Evolutionary conservation across 176 grass and related monocot genomes (phyloP), one percentile per base, ranked within the genome.

Genomic region (Metroxylon sagu): DNA sequence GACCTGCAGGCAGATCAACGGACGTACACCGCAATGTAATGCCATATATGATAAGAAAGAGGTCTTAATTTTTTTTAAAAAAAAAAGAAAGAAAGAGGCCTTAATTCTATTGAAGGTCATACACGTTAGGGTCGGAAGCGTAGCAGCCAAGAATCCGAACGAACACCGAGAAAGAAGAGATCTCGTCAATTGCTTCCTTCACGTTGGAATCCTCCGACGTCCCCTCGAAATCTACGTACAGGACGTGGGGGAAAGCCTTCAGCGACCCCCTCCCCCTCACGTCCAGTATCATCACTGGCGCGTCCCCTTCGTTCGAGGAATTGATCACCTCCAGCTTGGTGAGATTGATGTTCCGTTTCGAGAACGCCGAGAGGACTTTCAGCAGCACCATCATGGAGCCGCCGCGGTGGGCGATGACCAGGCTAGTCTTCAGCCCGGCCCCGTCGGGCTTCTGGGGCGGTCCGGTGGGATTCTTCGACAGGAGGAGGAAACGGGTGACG

Each of bases 361-460:
- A 92, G 84, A 98, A 98, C 30, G 93, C 87, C 14, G 93, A 88
- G 52, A 98, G 87, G 51, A 98, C 93, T 72, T 92, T 92, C 50
- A 98, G 84, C 50, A 98, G 69, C 1, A 92, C 53, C 76, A 78
- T 64, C 93, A 98, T 88, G 65, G 93, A 98, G 0, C 87, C 87
- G 8, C 87, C 93, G 1, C 87, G 87, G 66, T 98, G 87, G 49
- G 84, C 76, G 19, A 98, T 75, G 50, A 98, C 93, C 84, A 88
- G 85, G 82, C 84, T 90, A 48, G 80, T 97, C 67, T 88, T 97
- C 66, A 43, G 69, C 66, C 30, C 61, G 77, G 25, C 72, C 49
- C 21, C 25, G 28, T 14, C 6, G 10, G 48, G 62, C 27, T 60
- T 0, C 28, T 64, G 63, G 68, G 39, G 0, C 61, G 71, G 3